Percentiles rank a stretch among this genome's conserved stretches.
phyloP scores from a whole-genome alignment of 768 basidiomycete species.

The Tremella mesenterica region DNA sequence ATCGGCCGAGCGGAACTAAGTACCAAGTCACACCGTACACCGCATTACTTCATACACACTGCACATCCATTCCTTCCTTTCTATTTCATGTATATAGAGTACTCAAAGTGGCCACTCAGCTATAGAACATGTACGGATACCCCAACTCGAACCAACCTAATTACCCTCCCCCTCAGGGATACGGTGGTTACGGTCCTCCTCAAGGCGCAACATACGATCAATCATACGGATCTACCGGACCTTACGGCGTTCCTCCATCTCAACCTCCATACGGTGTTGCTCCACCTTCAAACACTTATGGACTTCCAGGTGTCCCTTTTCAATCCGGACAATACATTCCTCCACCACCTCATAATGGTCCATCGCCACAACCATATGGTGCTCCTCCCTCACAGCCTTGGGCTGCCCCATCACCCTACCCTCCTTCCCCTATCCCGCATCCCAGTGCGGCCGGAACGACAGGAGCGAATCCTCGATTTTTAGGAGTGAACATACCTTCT shows the following conservation, averaged over 20 bases:
- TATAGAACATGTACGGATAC: conserved; percentile 4
- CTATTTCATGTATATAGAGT: no score
- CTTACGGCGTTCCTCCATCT: conserved; percentile 12
- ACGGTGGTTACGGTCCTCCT: conserved; percentile 7
- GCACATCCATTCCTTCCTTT: no score
- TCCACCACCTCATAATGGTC: conserved; percentile 1
- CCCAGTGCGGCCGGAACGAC: no score
- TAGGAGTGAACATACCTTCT: conserved; percentile 36
- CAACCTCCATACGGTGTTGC: conserved; percentile 11
- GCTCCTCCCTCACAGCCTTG: conserved; percentile 8
- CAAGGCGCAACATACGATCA: conserved; percentile 2
- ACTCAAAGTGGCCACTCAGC: no score
- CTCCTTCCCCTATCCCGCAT: conserved; percentile 11
- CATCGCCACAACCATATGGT: conserved; percentile 9
- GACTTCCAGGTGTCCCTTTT: conserved; percentile 6
- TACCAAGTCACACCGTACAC: no score
- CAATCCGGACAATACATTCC: conserved; percentile 6
- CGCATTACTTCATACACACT: no score
- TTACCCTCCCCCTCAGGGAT: not conserved
- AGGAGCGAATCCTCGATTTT: conserved; percentile 17
- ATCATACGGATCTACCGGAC: not conserved
- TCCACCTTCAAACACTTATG: no score
- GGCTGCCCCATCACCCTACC: conserved; percentile 12
- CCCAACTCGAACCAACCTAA: no score
- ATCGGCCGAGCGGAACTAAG: no score